Base-by-base conservation (phyloP, 2,329 filamentous ascomycete species). In the Geosmithia putterillii region DNA sequence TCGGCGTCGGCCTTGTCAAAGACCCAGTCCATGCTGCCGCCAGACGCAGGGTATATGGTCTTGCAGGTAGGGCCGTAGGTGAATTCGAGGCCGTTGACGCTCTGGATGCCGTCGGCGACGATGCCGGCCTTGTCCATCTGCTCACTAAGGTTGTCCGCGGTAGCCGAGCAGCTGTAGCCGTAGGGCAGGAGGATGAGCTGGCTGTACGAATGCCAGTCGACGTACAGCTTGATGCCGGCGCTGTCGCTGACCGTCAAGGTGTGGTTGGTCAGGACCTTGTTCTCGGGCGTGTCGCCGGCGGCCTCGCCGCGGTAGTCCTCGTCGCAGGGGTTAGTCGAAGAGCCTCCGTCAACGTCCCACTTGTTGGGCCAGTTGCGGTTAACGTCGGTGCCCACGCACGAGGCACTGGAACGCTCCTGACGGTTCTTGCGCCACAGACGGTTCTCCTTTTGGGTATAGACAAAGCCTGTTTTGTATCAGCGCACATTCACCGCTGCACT, bases 131-230 rank as follows among this genome's bases (percentile, higher is more conserved):
- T 64, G 1, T 57, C 54, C 49, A 70, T 63, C 47, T 76, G 67
- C 43, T 69, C 61, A 7, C 62, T 54, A 44, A 73, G 60, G 47
- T 75, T 70, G 42, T 64, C 58, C 5, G 71, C 55, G 12, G 61
- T 55, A 15, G 57, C 62, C 19, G 58, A 60, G 62, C 76, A 81
- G 3, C 69, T 71, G 59, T 78, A 81, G 32, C 77, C 77, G 51
- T 79, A 81, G 2, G 73, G 65, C 46, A 52, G 64, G 57, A 77
- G 70, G 46, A 81, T 69, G 25, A 75, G 63, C 44, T 82, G 77
- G 10, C 69, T 71, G 59, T 80, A 83, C 0, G 74, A 69, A 59
- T 83, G 79, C 54, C 73, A 76, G 58, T 83, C 79, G 48, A 83
- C 73, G 58, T 73, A 83, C 2, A 80, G 63, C 51, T 74, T 71